Base-by-base conservation (phyloP, 345 rosid species). In the Syzygium aqueum region DNA sequence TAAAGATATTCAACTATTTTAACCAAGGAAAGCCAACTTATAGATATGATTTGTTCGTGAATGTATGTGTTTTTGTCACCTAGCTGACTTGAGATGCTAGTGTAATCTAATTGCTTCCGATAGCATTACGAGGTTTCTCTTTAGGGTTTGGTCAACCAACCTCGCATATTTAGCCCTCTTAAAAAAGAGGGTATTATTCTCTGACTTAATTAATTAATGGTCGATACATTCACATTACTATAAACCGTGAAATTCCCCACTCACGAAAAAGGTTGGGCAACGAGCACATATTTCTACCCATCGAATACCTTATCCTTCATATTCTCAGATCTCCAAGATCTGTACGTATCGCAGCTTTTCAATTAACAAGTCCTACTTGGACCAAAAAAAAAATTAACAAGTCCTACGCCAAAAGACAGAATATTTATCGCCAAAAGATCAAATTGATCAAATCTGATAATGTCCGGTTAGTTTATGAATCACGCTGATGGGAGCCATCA, bases 401-500 rank as follows among this genome's bases (percentile, higher is more conserved):
- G 8, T 73, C 82, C 22, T 73, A 9, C 82, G 82, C 82, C 82
- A 8, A 73, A 73, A 73, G 82, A 73, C 82, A 73, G 82, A 73
- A 73, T 73, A 73, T 73, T 73, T 73, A 73, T 73, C 27, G 82
- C 82, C 82, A 73, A 73, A 73, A 73, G 82, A 37, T 6, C 27
- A 5, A 73, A 73, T 37, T 73, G 82, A 73, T 73, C 82, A 33
- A 73, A 73, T 51, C 85, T 84, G 85, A 84, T 49, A 6, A 84
- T 84, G 85, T 84, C 59, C 4, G 15, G 43, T 51, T 86, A 37
- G 51, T 89, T 86, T 85, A 84, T 51, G 15, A 27, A 77, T 85
- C 87, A 88, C 63, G 30, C 85, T 46, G 16, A 89, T 89, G 86
- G 88, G 51, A 40, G 49, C 61, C 89, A 93, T 88, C 88, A 90